A percentile compares a stretch with the other conserved stretches of the same genome.
Conservation (phyloP, 208 protist genomes). For the Leishmania tarentolae region DNA sequence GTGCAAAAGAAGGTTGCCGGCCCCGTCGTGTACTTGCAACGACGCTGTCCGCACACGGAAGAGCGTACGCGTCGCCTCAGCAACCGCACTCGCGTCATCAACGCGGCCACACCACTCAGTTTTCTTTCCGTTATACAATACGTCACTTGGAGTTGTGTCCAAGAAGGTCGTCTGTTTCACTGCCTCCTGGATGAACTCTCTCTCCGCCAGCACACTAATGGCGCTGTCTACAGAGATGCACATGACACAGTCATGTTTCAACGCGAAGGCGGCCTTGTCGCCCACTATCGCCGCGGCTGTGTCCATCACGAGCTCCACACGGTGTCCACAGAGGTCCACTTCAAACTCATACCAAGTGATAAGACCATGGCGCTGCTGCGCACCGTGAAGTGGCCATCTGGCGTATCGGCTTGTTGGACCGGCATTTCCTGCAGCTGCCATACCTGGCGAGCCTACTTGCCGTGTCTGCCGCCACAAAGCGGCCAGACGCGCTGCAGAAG, state of each 20-base stretch:
- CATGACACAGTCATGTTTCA: neutral
- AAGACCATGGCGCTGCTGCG: no score
- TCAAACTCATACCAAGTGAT: slow-evolving; percentile 23
- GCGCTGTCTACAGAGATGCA: neutral
- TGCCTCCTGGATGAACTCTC: neutral
- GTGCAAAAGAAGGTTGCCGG: slow-evolving; percentile 7
- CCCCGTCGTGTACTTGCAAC: slow-evolving; percentile 11
- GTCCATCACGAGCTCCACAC: neutral
- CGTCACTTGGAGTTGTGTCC: neutral
- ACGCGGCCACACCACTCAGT: neutral
- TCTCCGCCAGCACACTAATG: slow-evolving; percentile 9
- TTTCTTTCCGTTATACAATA: neutral
- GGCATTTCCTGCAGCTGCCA: neutral
- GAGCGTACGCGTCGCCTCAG: neutral
- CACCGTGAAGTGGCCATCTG: neutral
- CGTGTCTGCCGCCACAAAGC: neutral
- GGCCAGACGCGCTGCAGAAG: neutral
- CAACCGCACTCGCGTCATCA: neutral
- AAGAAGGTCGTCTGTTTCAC: neutral
- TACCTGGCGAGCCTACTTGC: neutral
- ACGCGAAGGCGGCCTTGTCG: neutral
- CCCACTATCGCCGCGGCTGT: neutral
- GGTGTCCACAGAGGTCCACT: slow-evolving; percentile 5
- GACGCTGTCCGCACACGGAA: slow-evolving; percentile 1
- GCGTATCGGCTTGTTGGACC: no score